These are phyloP conservation scores for Phyllosticta citriasiana DNA, from an alignment of 2,329 filamentous ascomycete species.

Conservation along the genomic window DNA sequence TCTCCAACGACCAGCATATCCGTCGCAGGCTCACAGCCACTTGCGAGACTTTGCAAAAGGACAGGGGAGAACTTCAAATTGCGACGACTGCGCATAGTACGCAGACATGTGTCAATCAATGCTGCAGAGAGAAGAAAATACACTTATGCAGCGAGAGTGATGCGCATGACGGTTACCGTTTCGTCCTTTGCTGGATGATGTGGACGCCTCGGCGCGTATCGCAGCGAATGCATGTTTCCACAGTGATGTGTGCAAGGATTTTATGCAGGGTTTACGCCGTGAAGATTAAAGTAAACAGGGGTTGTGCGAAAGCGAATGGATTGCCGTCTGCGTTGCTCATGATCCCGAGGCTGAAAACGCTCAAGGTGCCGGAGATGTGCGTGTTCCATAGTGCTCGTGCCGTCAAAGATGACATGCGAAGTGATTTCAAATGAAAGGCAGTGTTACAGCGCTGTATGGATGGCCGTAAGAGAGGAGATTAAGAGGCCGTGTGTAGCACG, in stretches of 20 bases:
- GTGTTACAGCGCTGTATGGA: too few species aligned
- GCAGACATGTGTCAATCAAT: background rate
- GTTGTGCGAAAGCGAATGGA: background rate
- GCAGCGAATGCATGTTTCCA: background rate
- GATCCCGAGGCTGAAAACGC: background rate
- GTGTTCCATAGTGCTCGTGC: background rate
- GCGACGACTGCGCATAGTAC: background rate
- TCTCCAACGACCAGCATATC: too few species aligned
- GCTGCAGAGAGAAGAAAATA: background rate
- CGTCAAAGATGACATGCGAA: background rate
- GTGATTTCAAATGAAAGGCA: background rate
- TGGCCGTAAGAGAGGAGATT: too few species aligned
- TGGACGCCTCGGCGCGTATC: background rate
- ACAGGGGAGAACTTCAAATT: background rate
- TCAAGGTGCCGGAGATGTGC: background rate
- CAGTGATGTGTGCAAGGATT: background rate
- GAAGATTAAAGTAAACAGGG: background rate
- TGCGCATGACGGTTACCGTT: background rate
- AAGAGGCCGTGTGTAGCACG: too few species aligned
- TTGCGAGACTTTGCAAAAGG: too few species aligned
- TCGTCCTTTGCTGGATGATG: background rate
- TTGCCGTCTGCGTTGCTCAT: background rate
- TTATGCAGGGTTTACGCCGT: background rate
- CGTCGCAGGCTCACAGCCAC: too few species aligned
- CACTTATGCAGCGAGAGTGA: background rate